These are phyloP conservation scores for Phytophthora meadii DNA, from an alignment of 352 stramenopile genomes.

Conservation along the genomic window DNA sequence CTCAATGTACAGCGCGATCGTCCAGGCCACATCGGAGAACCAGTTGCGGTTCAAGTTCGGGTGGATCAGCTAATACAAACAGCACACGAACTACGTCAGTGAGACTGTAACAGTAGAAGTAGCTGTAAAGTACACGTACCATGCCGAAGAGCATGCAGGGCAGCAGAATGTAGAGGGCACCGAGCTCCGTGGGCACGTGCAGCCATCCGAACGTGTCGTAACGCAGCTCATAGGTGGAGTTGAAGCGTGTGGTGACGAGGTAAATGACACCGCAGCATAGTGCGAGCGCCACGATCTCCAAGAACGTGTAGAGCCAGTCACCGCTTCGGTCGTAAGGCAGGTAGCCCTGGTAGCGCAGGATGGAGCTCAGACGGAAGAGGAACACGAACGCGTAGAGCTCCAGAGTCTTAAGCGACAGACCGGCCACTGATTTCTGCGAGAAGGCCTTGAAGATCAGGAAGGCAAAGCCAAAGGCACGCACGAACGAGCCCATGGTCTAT, in stretches of 20 bases:
- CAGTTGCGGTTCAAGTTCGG: slow-evolving; percentile 97
- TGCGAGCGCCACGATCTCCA: slow-evolving; percentile 93
- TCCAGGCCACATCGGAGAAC: slow-evolving; percentile 97
- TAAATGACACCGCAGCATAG: slow-evolving; percentile 92
- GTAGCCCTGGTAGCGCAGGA: slow-evolving; percentile 98
- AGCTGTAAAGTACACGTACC: slow-evolving; percentile 41
- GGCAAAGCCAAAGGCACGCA: slow-evolving; percentile 90
- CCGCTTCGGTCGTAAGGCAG: slow-evolving; percentile 93
- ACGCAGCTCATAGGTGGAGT: slow-evolving; percentile 95
- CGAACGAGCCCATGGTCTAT: slow-evolving; percentile 91
- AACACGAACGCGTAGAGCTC: slow-evolving; percentile 98
- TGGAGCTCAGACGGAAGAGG: slow-evolving; percentile 96
- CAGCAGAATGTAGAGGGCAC: slow-evolving; percentile 85
- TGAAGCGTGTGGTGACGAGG: slow-evolving; percentile 93
- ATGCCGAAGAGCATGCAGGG: slow-evolving; percentile 90
- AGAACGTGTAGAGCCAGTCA: slow-evolving; percentile 98
- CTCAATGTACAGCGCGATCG: slow-evolving; percentile 98
- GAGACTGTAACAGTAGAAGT: neutral
- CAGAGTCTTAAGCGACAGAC: slow-evolving; percentile 97
- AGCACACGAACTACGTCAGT: slow-evolving; percentile 3
- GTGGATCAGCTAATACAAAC: slow-evolving; percentile 91
- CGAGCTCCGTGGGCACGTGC: slow-evolving; percentile 84
- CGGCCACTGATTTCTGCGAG: slow-evolving; percentile 91
- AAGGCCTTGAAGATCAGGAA: slow-evolving; percentile 97
- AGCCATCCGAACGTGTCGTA: slow-evolving; percentile 96